Evolutionary conservation across 179 eudicot genomes (phyloP).

Genomic region (Vitellaria paradoxa): DNA sequence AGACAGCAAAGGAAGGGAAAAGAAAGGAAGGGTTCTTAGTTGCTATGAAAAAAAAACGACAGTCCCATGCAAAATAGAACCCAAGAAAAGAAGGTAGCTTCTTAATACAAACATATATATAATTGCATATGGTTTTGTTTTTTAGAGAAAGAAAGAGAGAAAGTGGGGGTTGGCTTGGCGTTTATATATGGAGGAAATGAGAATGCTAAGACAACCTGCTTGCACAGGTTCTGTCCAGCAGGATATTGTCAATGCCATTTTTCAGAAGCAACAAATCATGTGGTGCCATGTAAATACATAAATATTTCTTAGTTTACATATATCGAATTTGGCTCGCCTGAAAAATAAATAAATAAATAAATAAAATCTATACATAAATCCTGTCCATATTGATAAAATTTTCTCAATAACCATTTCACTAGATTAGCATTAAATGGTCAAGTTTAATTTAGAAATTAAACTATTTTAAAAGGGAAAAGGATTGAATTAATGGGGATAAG

Average conservation of each 20-base stretch:
- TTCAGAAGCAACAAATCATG: not conserved
- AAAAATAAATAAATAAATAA: no score
- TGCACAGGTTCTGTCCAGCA: not conserved
- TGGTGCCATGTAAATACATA: not conserved
- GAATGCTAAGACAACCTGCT: not conserved
- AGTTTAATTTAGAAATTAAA: no score
- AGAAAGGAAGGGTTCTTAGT: constrained; percentile 3
- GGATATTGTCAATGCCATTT: not conserved
- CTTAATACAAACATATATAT: no score
- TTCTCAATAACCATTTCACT: no score
- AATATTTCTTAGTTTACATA: no score
- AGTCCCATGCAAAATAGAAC: constrained; percentile 36
- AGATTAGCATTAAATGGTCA: no score
- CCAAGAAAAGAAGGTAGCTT: not conserved
- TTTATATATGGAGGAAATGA: not conserved
- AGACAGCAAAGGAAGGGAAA: no score
- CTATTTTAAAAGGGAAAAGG: no score
- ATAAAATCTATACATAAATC: no score
- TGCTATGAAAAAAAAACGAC: constrained; percentile 23
- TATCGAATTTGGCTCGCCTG: no score
- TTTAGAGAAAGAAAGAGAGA: not conserved
- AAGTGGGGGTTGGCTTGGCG: not conserved
- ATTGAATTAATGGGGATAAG: no score
- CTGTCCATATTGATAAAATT: no score
- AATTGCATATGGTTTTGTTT: not conserved